Evolutionary conservation across 768 basidiomycete species (phyloP), one percentile per base, ranked within the genome.

Genomic region (Pleurotus djamor): DNA sequence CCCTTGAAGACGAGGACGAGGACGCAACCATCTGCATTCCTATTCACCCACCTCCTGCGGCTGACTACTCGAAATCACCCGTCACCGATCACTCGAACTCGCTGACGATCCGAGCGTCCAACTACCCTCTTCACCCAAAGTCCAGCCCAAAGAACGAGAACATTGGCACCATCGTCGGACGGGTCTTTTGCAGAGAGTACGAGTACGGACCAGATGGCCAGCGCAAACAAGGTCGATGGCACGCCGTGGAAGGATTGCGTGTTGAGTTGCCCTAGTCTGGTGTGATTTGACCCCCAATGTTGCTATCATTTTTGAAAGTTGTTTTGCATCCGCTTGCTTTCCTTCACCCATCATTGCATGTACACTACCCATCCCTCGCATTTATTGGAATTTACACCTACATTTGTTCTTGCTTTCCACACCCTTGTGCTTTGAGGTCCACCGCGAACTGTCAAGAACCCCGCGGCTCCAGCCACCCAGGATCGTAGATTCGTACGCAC

Each of bases 161-260:
- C 37, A 43, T 16, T 12, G 36, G 21, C 21, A 28, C 21, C 5
- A 28, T 56, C 38, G 41, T 56, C 44, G 54, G 54, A 32, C 37
- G 54, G 21, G 54, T 56, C 38, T 56, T 56, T 32, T 56, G 54
- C 35, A 56, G 54, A 32, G 54, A 56, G 33, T 56, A 56, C 38
- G 54, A 56, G 28, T 16, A 13, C 28, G 41, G 54, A 36, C 54
- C 41, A 32, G 54, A 56, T n/a, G 54, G 54, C 12, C 37, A 56
- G 54, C 16, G 38, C 16, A 56, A 56, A 41, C 54, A n/a, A n/a
- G 54, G 54, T 6, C 37, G 54, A 13, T 56, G 54, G 54, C 54
- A 56, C 32, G 54, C 54, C 14, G 54, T 56, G 38, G 54, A 56
- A 17, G 54, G 54, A 2, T 38, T 56, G 21, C 54, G 54, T 17